Conservation (phyloP, 208 protist species). For the Leishmania braziliensis region DNA sequence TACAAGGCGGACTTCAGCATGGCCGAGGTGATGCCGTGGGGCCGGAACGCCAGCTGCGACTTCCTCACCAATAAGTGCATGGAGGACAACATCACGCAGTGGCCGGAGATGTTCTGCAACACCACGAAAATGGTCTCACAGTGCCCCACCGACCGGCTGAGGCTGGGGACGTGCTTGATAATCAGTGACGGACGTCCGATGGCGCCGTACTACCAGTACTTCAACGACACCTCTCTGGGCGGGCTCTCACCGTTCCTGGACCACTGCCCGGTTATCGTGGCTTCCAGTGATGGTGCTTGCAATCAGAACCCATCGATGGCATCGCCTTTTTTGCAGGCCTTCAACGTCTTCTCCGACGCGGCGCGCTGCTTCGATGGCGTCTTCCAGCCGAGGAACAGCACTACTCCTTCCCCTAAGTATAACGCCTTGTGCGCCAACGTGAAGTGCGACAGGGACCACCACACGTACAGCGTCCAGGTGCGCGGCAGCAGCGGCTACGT, state of each 20-base stretch:
- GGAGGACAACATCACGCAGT: slow-evolving; percentile 27
- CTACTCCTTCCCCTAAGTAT: not conserved
- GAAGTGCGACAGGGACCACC: not conserved
- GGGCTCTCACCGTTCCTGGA: not conserved
- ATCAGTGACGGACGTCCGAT: too few relatives aligned
- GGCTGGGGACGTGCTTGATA: too few relatives aligned
- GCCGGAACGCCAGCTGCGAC: slow-evolving; percentile 53
- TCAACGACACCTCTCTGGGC: slow-evolving; percentile 33
- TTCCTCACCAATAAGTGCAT: slow-evolving; percentile 56
- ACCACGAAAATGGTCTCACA: not conserved
- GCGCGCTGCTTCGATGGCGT: slow-evolving; percentile 1
- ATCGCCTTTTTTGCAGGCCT: not conserved
- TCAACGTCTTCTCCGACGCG: slow-evolving; percentile 6
- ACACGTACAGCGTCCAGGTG: not conserved
- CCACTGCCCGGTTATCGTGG: not conserved
- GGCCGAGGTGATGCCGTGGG: slow-evolving; percentile 75
- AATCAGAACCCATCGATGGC: not conserved
- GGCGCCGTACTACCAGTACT: slow-evolving; percentile 40
- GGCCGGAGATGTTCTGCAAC: slow-evolving; percentile 55
- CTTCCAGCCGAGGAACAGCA: too few relatives aligned
- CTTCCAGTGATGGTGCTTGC: not conserved
- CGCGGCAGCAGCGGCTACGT: not conserved
- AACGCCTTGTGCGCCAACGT: not conserved
- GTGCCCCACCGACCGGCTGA: not conserved
- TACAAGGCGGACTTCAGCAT: slow-evolving; percentile 68